Base-by-base conservation (phyloP, 176 grass and related monocot genomes). In the Avena insularis region DNA sequence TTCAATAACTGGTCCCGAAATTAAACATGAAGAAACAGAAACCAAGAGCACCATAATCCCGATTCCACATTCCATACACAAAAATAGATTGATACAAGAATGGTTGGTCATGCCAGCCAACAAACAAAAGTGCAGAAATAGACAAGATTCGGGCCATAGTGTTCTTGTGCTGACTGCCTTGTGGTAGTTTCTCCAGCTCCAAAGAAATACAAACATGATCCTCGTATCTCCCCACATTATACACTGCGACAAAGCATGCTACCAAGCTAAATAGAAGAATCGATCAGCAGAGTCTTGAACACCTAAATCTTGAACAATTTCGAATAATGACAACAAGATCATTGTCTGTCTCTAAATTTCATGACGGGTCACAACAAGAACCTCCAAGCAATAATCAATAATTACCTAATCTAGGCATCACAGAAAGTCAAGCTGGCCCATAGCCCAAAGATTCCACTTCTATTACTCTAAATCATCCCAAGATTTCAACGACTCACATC, bases 21-120 rank as follows among this genome's bases (percentile, higher is more conserved):
- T 75, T 81, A 57, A 43, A 51, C 49, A 80, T 80, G 25, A 43
- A 33, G 20, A 78, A 12, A 38, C 10, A 85, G 20, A 80, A 62
- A 80, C 10, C 17, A 49, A 48, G 25, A 59, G 29, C n/a, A 12
- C 20, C 66, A 56, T 19, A 4, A 25, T 59, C 68, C 43, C n/a
- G 16, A 64, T 9, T n/a, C 40, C 56, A 54, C 19, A 53, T 75
- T 47, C 60, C 8, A 63, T 27, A 3, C 45, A 51, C 25, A 62
- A 55, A 75, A 69, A 19, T 69, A 69, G 14, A 65, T 70, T 57
- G 36, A 15, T 54, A 74, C 67, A 81, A 53, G 38, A 81, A 60
- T 54, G 45, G 27, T 81, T n/a, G 71, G 21, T 15, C 13, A 35
- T 33, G 40, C 31, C 9, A 67, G 48, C 33, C 48, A 78, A 31